Evolutionary conservation across 345 rosid genomes (phyloP), one percentile per base, ranked within the genome.

Genomic region (Physaria fendleri): DNA sequence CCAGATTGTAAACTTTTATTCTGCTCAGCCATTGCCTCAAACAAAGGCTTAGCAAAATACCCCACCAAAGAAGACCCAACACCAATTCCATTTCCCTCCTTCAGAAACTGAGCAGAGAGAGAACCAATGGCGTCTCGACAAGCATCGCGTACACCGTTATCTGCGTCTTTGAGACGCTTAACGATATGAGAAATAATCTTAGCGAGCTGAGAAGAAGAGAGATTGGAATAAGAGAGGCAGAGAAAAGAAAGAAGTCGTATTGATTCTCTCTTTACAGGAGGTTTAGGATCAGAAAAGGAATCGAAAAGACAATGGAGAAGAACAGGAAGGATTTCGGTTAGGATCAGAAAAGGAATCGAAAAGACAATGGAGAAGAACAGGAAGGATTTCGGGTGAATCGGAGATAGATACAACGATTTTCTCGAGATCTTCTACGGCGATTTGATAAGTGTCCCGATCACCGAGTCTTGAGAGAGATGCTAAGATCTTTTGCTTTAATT

Each of bases 1-100:
- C 95, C 97, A 14, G 90, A 78, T 66, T 89, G 99, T 37, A 79
- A 91, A 43, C 81, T 78, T 57, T 81, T 93, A 62, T 81, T 85
- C 82, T 93, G 99, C 65, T 93, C 97, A 16, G 77, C 81, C 99
- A 93, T 93, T 2, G 90, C 99, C 62, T 93, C 99, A 47, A 89
- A 82, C 66, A 93, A 57, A 1, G 96, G 97, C 76, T 77, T 87
- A 38, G 81, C 96, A 68, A 89, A 93, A 57, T 89, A 51, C 8
- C 83, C 92, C 41, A 89, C 87, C 63, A 82, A 27, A 14, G 84
- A 50, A 59, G 62, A 44, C 50, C 78, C 85, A 24, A 41, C 76
- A 12, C 2, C 28, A 20, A 0, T 16, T 2, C 71, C 77, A 56
- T 51, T 58, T 6, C 30, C 59, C 77, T 22, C 80, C 56, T 64